Conservation (phyloP, 257 asterid species). For the Jacaranda mimosifolia region DNA sequence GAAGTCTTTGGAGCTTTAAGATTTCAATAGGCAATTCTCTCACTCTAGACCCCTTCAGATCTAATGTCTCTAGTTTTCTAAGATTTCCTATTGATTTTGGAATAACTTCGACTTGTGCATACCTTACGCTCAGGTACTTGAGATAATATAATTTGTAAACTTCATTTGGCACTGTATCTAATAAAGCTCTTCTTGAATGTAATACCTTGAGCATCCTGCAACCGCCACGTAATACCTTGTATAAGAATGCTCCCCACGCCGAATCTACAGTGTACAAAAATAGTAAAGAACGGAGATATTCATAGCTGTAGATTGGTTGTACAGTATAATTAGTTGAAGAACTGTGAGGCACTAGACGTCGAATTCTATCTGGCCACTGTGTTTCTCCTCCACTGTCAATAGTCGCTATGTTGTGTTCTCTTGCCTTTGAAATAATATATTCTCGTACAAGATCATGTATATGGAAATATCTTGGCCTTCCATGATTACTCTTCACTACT, state of each 20-base stretch:
- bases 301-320: neutral
- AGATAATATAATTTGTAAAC: no score
- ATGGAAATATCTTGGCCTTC: neutral
- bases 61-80: neutral
- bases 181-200: neutral
- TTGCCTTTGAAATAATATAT: slow-evolving; percentile 5
- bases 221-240: neutral
- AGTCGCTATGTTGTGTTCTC: slow-evolving; percentile 9
- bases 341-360: neutral
- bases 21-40: neutral
- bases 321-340: no score
- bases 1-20: slow-evolving; percentile 4
- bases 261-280: neutral
- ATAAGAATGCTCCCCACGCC: neutral
- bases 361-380: neutral
- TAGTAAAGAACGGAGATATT: slow-evolving; percentile 27
- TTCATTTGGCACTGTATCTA: no score
- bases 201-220: neutral
- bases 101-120: neutral
- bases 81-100: slow-evolving; percentile 4
- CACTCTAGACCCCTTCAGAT: neutral
- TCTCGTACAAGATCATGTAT: slow-evolving; percentile 38
- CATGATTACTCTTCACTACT: slow-evolving; percentile 27
- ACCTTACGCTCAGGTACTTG: neutral
- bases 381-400: neutral